These are phyloP conservation scores for Ascochyta viciae-villosae DNA, from an alignment of 2,329 filamentous ascomycete species.

Conservation along the genomic window DNA sequence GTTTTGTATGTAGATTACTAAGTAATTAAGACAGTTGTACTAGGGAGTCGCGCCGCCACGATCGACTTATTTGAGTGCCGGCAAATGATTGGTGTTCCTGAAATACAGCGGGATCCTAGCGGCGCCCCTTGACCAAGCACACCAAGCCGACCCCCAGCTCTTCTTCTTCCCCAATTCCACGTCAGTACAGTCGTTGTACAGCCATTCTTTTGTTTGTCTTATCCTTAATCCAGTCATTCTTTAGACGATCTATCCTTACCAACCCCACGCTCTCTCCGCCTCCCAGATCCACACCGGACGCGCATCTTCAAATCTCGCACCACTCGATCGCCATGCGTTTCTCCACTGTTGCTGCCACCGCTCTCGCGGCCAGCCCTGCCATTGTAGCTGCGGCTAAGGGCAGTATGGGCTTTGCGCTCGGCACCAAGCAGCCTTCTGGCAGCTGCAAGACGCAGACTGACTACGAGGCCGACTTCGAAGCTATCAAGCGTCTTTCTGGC, in stretches of 20 bases:
- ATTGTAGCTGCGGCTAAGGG: slow-evolving; percentile 60
- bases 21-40: too few species aligned
- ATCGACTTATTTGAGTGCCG: not conserved
- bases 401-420: slow-evolving; percentile 70
- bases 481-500: slow-evolving; percentile 60
- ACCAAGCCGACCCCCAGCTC: slow-evolving; percentile 17
- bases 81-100: slow-evolving; percentile 28
- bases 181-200: slow-evolving; percentile 31
- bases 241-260: slow-evolving; percentile 2
- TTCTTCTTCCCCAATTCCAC: slow-evolving; percentile 23
- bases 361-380: slow-evolving; percentile 51
- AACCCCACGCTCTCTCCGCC: slow-evolving; percentile 3
- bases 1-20: too few species aligned
- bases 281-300: slow-evolving; percentile 2
- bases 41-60: too few species aligned
- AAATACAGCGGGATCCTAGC: slow-evolving; percentile 16
- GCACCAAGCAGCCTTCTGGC: slow-evolving; percentile 66
- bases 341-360: slow-evolving; percentile 40
- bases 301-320: slow-evolving; percentile 4
- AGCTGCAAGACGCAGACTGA: slow-evolving; percentile 68
- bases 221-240: slow-evolving; percentile 25
- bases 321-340: slow-evolving; percentile 43
- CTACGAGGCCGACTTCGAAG: slow-evolving; percentile 71
- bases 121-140: slow-evolving; percentile 39
- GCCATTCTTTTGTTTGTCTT: slow-evolving; percentile 31